Evolutionary conservation across 2,329 filamentous ascomycete species (phyloP).

Genomic region (Colletotrichum abscissum): DNA sequence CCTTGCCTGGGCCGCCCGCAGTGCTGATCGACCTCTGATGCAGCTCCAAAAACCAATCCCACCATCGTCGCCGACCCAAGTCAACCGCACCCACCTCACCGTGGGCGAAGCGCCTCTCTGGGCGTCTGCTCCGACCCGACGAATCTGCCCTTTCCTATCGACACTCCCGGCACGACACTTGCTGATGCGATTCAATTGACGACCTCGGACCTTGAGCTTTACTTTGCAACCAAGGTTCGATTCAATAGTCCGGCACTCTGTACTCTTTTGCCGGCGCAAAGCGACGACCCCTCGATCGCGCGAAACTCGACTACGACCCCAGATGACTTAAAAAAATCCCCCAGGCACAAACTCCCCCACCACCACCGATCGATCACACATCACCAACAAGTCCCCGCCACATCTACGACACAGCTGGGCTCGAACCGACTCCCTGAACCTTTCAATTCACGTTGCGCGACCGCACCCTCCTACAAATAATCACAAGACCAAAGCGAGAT

Average conservation of each 20-base stretch:
- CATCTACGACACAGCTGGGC: neutral
- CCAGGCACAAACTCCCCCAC: conserved; percentile 1
- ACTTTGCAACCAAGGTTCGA: conserved; percentile 6
- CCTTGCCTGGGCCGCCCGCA: neutral
- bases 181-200: conserved; percentile 9
- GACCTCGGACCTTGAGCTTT: neutral
- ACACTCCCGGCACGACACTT: neutral
- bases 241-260: neutral
- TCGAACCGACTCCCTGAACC: neutral
- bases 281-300: neutral
- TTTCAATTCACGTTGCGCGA: neutral
- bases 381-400: neutral
- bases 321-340: neutral
- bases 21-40: conserved; percentile 15
- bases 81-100: conserved; percentile 1
- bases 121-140: neutral
- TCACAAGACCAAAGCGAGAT: too few species aligned
- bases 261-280: neutral
- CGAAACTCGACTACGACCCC: neutral
- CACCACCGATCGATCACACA: neutral
- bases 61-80: conserved; percentile 37
- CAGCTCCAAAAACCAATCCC: conserved; percentile 16
- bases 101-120: neutral
- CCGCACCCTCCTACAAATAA: neutral
- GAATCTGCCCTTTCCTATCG: neutral